Evolutionary conservation across 441 rosid species (phyloP).

Genomic region (Viola pubescens): DNA sequence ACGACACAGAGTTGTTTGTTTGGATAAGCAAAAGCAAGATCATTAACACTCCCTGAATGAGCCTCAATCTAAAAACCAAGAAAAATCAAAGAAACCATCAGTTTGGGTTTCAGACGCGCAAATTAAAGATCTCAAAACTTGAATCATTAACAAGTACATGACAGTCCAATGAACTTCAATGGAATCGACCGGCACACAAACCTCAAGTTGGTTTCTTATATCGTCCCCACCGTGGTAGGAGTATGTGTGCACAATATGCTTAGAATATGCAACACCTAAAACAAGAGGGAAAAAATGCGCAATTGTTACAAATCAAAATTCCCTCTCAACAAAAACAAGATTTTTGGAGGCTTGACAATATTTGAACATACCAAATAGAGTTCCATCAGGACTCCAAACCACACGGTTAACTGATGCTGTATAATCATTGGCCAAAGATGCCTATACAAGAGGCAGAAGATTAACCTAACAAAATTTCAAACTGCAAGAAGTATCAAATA

Average conservation of each 20-base stretch:
- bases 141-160: not conserved
- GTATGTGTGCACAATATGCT: conserved; percentile 69
- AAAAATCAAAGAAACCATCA: conserved; percentile 4
- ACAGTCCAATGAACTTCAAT: not conserved
- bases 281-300: conserved; percentile 13
- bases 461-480: conserved; percentile 5
- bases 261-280: conserved; percentile 86
- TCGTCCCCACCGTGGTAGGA: conserved; percentile 59
- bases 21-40: conserved; percentile 67
- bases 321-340: not conserved
- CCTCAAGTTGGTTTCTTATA: conserved; percentile 65
- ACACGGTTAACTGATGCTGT: conserved; percentile 67
- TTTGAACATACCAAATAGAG: conserved; percentile 51
- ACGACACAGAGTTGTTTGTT: conserved; percentile 52
- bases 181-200: conserved; percentile 25
- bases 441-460: conserved; percentile 31
- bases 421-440: conserved; percentile 48
- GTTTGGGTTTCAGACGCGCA: not conserved
- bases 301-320: not conserved
- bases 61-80: conserved; percentile 56
- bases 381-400: conserved; percentile 87
- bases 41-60: conserved; percentile 68
- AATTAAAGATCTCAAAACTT: not conserved
- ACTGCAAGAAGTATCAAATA: conserved; percentile 11
- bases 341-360: not conserved